Evolutionary conservation across 257 asterid genomes (phyloP), one percentile per base, ranked within the genome.

Genomic region (Rauvolfia tetraphylla): DNA sequence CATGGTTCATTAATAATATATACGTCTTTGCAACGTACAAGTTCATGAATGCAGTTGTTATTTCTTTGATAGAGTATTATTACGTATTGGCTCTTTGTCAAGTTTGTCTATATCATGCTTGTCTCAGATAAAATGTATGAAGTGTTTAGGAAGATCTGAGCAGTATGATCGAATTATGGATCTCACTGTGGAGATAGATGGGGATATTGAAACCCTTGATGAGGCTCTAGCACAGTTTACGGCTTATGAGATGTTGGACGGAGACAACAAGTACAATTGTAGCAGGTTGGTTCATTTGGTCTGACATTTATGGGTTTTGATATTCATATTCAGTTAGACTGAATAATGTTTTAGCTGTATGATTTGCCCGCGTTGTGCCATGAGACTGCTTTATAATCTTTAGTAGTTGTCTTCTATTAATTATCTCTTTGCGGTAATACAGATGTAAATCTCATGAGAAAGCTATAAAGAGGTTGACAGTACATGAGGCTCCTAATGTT

Each of bases 121-220:
- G 62, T 22, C 62, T 56, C 88, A 90, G 96, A 90, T 90, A 51
- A 75, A 81, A 78, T 90, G 96, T 87, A 82, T 85, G 90, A 84
- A 84, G 79, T 90, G 96, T 75, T 82, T 87, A 72, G 88, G 84
- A 46, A 88, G 62, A 81, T 90, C 95, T 57, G 90, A 80, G 74
- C 86, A 81, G 79, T 80, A 86, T 71, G 96, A 90, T 58, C 85
- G 88, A 78, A 89, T 90, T 75, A 90, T 90, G 96, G 96, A 90
- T 83, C 92, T 90, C 74, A 86, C 90, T n/a, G 86, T 89, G 71
- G 96, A 90, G 88, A 89, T 90, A 71, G 90, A 82, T 46, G 96
- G 96, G 69, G 86, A 89, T 74, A 86, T 90, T 74, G 81, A 84
- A 53, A 86, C 85, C 62, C 77, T 90, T 69, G 87, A 84, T 63